Percentiles rank a stretch among this genome's conserved stretches.
phyloP scores from a whole-genome alignment of 2,329 filamentous ascomycete genomes.

The Coniochaeta pulveracea region DNA sequence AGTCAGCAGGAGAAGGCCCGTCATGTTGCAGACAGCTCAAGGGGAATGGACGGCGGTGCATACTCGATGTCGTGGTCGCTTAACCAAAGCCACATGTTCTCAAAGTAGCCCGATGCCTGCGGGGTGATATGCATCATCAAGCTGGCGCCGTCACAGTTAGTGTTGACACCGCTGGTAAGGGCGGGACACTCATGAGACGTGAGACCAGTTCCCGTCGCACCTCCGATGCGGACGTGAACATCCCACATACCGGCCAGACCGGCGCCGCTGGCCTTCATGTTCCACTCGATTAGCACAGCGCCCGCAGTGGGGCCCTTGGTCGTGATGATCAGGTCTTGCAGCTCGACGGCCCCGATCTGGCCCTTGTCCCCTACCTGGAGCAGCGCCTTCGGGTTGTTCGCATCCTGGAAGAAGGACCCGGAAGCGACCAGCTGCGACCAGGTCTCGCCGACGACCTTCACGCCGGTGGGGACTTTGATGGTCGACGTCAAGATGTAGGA shows the following conservation, averaged over 20 bases:
- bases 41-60: too few relatives aligned
- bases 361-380: constrained; percentile 52
- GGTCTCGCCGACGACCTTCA: constrained; percentile 58
- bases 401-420: constrained; percentile 37
- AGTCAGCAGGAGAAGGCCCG: constrained; percentile 49
- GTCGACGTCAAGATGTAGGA: constrained; percentile 32
- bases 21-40: too few relatives aligned
- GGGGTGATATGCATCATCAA: constrained; percentile 32
- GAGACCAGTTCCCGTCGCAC: constrained; percentile 52
- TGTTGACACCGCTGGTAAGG: constrained; percentile 33
- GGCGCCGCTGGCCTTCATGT: constrained; percentile 40
- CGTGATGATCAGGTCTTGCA: constrained; percentile 53
- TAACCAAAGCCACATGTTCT: constrained; percentile 39
- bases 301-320: constrained; percentile 41
- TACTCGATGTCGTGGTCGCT: background rate
- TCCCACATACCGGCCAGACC: constrained; percentile 58
- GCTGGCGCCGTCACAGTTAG: constrained; percentile 20
- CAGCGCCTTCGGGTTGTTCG: constrained; percentile 48
- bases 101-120: constrained; percentile 31
- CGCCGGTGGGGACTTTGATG: constrained; percentile 41
- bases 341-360: constrained; percentile 52
- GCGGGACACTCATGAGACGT: constrained; percentile 52
- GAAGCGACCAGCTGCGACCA: constrained; percentile 60
- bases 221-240: constrained; percentile 61
- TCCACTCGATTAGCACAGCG: constrained; percentile 62